Evolutionary conservation across 2,329 filamentous ascomycete species (phyloP), one percentile per base, ranked within the genome.

Genomic region (Rhexocercosporidium sp.): DNA sequence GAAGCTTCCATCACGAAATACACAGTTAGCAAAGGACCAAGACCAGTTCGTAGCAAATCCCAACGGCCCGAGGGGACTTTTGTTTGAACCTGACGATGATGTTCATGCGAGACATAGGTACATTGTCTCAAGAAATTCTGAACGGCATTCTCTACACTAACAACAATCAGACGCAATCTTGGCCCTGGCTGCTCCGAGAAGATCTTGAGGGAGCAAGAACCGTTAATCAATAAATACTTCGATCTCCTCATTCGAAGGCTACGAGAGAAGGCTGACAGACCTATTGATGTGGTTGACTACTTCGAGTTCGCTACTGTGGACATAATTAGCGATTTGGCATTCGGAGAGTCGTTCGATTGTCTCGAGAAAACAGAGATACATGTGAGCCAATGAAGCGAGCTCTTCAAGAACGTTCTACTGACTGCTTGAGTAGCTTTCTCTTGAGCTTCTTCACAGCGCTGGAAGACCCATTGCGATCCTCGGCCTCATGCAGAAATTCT

Each of bases 301-400:
- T 79, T 70, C 65, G 75, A 78, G 44, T 77, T 74, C 66, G 59
- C 75, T 1, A 75, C 78, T 1, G 80, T 81, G 67, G 80, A 80
- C 66, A 72, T 81, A 27, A 77, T 80, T 46, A 79, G 80, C 18
- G 81, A 83, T 64, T 75, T 83, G 44, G 76, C 81, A 0, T 83
- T 83, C 68, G 82, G 81, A 16, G 78, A 81, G 65, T 77, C 78
- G 0, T 82, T 80, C 68, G 71, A 70, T 16, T 77, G 74, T 66
- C 67, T 80, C 9, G 68, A 77, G 34, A 68, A 41, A 18, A 39
- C 47, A 16, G 39, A 37, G 16, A 31, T 53, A 3, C 49, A 53
- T 53, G 49, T 53, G 12, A 53, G 49, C 5, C 27, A 31, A n/a
- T n/a, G 4, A 4, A 31, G 1, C 1, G 2, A n/a, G 1, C 4